These are phyloP conservation scores for Salinomyces thailandicus DNA, from an alignment of 2,329 filamentous ascomycete species.

Conservation along the genomic window DNA sequence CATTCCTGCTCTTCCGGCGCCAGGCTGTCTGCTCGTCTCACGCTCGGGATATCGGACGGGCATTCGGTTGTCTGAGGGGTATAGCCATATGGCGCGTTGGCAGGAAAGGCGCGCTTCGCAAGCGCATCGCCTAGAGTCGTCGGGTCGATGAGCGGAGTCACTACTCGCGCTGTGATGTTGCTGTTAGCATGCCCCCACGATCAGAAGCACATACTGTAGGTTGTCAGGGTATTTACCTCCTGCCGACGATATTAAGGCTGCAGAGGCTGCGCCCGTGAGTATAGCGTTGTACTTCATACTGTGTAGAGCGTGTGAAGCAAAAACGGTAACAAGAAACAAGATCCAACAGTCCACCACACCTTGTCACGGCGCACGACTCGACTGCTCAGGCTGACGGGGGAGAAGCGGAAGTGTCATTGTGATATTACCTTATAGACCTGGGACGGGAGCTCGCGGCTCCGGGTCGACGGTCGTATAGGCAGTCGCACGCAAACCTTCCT, in stretches of 20 bases:
- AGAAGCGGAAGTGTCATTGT: no score
- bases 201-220: constrained; percentile 2
- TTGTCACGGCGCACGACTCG: no score
- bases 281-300: constrained; percentile 5
- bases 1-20: constrained; percentile 63
- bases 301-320: no score
- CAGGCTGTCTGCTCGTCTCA: constrained; percentile 53
- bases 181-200: not conserved
- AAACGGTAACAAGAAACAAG: no score
- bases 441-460: no score
- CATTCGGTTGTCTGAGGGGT: constrained; percentile 58
- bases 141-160: not conserved
- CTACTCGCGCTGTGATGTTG: not conserved
- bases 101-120: constrained; percentile 25
- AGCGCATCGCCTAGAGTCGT: not conserved
- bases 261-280: constrained; percentile 3
- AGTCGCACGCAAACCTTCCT: no score
- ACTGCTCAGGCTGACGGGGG: no score
- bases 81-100: constrained; percentile 58
- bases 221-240: constrained; percentile 4
- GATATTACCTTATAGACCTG: no score
- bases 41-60: constrained; percentile 55
- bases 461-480: no score
- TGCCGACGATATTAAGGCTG: not conserved
- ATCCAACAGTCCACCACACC: no score